These are phyloP conservation scores for Beauveria scarabaeidicola DNA, from an alignment of 2,329 filamentous ascomycete species.

Conservation along the genomic window DNA sequence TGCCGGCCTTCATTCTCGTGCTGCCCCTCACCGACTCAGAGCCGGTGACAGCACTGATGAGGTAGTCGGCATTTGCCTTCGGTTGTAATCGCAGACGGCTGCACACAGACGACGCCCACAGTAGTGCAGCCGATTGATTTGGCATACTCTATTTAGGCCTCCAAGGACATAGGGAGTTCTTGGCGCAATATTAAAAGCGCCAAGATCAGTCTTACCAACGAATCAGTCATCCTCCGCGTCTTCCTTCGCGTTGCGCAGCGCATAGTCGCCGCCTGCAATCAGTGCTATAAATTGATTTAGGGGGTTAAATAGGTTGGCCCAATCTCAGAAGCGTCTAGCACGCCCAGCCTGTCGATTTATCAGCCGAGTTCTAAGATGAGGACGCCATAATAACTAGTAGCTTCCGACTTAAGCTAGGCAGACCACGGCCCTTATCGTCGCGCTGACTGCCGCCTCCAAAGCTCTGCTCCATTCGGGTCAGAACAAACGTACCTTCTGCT, in stretches of 20 bases:
- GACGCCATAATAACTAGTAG: not conserved
- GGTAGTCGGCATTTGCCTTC: slow-evolving; percentile 18
- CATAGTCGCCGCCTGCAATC: slow-evolving; percentile 33
- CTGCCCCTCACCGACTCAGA: slow-evolving; percentile 37
- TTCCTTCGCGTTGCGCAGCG: slow-evolving; percentile 31
- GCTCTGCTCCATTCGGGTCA: too few relatives aligned
- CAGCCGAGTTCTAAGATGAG: not conserved
- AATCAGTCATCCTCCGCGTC: slow-evolving; percentile 31
- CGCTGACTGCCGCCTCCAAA: too few relatives aligned
- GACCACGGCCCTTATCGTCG: not conserved
- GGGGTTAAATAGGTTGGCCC: slow-evolving; percentile 31
- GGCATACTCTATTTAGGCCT: slow-evolving; percentile 23
- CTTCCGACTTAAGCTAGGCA: not conserved
- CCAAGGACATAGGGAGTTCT: slow-evolving; percentile 33
- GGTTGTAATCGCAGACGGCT: slow-evolving; percentile 21
- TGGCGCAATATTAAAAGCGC: slow-evolving; percentile 20
- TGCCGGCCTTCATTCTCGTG: slow-evolving; percentile 37
- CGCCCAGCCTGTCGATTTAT: slow-evolving; percentile 24
- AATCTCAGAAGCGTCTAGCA: slow-evolving; percentile 34
- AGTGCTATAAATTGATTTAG: slow-evolving; percentile 30
- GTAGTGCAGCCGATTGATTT: slow-evolving; percentile 27
- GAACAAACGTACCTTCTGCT: slow-evolving; percentile 29
- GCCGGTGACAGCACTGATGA: slow-evolving; percentile 32
- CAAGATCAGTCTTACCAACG: slow-evolving; percentile 23
- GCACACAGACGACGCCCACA: slow-evolving; percentile 30